Evolutionary conservation across 257 asterid species (phyloP).

Genomic region (Scutellaria minor): DNA sequence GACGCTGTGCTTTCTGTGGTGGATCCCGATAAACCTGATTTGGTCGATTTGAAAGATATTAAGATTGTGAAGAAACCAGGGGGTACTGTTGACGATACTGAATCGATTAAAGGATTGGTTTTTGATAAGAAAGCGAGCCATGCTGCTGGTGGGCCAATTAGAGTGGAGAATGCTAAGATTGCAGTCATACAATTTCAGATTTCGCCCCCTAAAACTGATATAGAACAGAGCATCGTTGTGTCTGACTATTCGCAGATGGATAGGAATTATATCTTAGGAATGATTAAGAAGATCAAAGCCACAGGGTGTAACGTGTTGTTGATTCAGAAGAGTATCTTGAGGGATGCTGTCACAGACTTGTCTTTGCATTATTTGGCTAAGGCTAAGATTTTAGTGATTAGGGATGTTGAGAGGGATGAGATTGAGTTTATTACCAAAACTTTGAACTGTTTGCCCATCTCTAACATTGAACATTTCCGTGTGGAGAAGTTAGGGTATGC

Average conservation of each 20-base stretch:
- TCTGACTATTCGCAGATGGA: slow-evolving; percentile 99
- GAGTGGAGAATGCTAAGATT: slow-evolving; percentile 90
- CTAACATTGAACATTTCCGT: slow-evolving; percentile 91
- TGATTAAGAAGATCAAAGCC: slow-evolving; percentile 95
- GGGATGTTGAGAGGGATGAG: slow-evolving; percentile 98
- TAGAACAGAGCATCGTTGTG: slow-evolving; percentile 94
- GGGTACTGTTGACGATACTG: slow-evolving; percentile 96
- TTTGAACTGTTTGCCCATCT: slow-evolving; percentile 92
- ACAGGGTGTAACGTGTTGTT: slow-evolving; percentile 90
- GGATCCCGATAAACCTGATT: slow-evolving; percentile 85
- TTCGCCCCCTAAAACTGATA: slow-evolving; percentile 97
- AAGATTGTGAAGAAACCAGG: slow-evolving; percentile 92
- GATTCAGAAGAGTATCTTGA: slow-evolving; percentile 98
- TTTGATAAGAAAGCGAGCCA: slow-evolving; percentile 99
- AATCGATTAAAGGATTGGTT: slow-evolving; percentile 76
- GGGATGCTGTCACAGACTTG: slow-evolving; percentile 97
- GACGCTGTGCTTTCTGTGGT: slow-evolving; percentile 93
- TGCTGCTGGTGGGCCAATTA: slow-evolving; percentile 87
- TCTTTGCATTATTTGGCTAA: slow-evolving; percentile 91
- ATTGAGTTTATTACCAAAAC: slow-evolving; percentile 99
- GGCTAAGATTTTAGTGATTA: slow-evolving; percentile 91
- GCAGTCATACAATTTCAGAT: slow-evolving; percentile 95
- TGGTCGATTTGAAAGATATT: slow-evolving; percentile 90
- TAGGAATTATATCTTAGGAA: slow-evolving; percentile 86
- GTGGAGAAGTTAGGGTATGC: slow-evolving; percentile 88